Percentiles rank a stretch among this genome's conserved stretches.
phyloP scores from a whole-genome alignment of 1,139 yeast genomes.

The Candida sp. region DNA sequence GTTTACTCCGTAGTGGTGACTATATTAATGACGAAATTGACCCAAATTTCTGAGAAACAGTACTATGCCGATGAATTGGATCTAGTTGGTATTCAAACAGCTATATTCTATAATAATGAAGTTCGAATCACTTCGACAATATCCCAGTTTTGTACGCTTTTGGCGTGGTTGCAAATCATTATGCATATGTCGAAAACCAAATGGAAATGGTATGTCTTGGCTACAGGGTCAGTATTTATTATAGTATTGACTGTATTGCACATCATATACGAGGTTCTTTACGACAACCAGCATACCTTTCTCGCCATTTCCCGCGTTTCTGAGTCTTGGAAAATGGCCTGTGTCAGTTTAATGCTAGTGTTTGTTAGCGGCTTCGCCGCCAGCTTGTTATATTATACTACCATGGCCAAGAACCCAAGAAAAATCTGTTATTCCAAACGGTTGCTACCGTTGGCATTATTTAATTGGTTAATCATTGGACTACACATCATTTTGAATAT shows the following conservation, averaged over 20 bases:
- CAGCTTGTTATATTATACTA: conserved; percentile 26
- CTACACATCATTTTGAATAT: conserved; percentile 27
- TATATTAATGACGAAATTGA: conserved; percentile 34
- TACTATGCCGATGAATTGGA: conserved; percentile 37
- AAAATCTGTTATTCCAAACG: conserved; percentile 30
- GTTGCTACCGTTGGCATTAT: conserved; percentile 39
- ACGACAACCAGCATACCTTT: conserved; percentile 6
- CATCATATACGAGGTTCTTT: conserved; percentile 12
- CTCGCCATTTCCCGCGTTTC: conserved; percentile 7
- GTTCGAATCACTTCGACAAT: conserved; percentile 28
- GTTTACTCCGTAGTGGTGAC: conserved; percentile 44
- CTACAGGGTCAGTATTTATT: conserved; percentile 16
- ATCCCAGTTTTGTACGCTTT: conserved; percentile 29
- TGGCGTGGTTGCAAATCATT: conserved; percentile 41
- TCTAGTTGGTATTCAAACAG: conserved; percentile 26
- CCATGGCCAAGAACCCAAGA: conserved; percentile 25
- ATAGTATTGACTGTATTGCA: conserved; percentile 16
- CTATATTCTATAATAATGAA: conserved; percentile 24
- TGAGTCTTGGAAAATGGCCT: conserved; percentile 20
- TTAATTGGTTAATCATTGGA: conserved; percentile 31
- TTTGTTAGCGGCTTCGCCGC: conserved; percentile 25
- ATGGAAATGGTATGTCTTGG: conserved; percentile 16
- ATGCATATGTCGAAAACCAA: conserved; percentile 18
- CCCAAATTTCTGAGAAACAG: conserved; percentile 29
- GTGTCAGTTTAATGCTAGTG: conserved; percentile 18